Evolutionary conservation across 2,329 filamentous ascomycete genomes (phyloP), one percentile per base, ranked within the genome.

Genomic region (Metarhizium rileyi): DNA sequence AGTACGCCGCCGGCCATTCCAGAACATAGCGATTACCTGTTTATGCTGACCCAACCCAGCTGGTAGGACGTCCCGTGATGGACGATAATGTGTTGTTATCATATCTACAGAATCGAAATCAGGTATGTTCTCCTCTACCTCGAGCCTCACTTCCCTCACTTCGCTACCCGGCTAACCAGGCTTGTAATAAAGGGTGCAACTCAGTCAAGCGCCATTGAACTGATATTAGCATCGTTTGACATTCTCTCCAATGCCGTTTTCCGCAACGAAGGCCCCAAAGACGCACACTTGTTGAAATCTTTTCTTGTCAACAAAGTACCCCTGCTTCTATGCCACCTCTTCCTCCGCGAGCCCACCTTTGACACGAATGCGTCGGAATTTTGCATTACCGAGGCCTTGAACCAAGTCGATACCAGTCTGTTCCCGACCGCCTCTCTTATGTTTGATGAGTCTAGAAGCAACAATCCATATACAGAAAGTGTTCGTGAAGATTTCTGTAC

Each of bases 211-310:
- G 81, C 87, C 0, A 81, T 89, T 48, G 90, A 96, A 59, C 74
- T 97, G 2, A 86, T 97, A 40, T 78, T 91, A 9, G 88, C 90
- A 1, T 84, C 90, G 0, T 97, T 98, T 60, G 90, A 97, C 59
- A 78, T 94, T 5, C 73, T 98, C 16, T 87, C 90, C 33, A 95
- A 95, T 60, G 86, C 86, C 5, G 86, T 91, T 54, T 87, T 93
- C 57, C 80, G 75, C 5, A 76, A 74, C 41, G 76, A 81, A 53
- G 72, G 72, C 1, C 69, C 69, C 40, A 74, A 73, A 50, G 71
- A 75, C 5, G 86, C 87, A 50, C 84, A 90, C 51, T 69, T 91
- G 18, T 75, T 95, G 47, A 84, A 89, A 33, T 94, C 90, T 0
- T 98, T 93, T 62, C 74, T 98, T 23, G 85, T 94, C 57, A 81